Evolutionary conservation across 2,329 filamentous ascomycete species (phyloP).

Genomic region (Proliferodiscus dingleyae): DNA sequence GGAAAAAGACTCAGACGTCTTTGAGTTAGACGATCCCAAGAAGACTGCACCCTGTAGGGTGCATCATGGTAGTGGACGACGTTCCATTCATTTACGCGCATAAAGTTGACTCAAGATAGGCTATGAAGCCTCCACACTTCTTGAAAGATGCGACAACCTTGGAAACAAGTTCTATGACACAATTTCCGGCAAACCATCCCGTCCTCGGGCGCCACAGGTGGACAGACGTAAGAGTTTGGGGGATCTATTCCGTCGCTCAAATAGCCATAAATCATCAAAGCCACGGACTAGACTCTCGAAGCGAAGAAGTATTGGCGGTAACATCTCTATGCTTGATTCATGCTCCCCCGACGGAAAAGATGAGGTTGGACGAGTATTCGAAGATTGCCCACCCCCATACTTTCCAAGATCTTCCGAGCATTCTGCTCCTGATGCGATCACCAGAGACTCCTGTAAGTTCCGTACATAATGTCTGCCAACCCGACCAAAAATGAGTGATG

Average conservation of each 20-base stretch:
- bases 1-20: too few relatives aligned
- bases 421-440: too few relatives aligned
- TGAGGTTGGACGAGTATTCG: not conserved
- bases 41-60: not conserved
- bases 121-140: not conserved
- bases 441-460: too few relatives aligned
- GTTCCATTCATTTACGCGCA: not conserved
- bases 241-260: slow-evolving; percentile 13
- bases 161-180: slow-evolving; percentile 15
- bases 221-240: slow-evolving; percentile 23
- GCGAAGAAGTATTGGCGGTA: not conserved
- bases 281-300: slow-evolving; percentile 1
- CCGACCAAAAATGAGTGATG: too few relatives aligned
- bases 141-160: slow-evolving; percentile 13
- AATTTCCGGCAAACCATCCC: not conserved
- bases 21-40: not conserved
- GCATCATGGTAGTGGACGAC: not conserved
- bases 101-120: not conserved
- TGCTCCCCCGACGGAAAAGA: not conserved
- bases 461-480: too few relatives aligned
- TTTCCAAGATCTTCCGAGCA: too few relatives aligned
- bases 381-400: not conserved
- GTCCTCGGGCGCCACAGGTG: not conserved
- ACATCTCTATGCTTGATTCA: not conserved
- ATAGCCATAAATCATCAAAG: not conserved